Evolutionary conservation across 495 filamentous ascomycete species (phyloP), one percentile per base, ranked within the genome.

Genomic region (Xylaria longipes): DNA sequence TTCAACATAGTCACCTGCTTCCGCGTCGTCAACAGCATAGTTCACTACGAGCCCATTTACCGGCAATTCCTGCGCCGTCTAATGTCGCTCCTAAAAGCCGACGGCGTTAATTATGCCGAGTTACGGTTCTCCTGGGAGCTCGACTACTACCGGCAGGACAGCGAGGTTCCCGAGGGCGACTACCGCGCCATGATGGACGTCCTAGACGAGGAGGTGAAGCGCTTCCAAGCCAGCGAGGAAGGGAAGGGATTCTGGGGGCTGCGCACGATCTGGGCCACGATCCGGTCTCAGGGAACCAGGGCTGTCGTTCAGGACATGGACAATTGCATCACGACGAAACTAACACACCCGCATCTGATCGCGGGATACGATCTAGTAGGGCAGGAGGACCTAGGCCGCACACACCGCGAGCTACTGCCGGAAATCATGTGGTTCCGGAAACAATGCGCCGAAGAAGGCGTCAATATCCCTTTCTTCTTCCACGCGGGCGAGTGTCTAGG

Each of bases 391-490:
- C 75, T 83, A 6, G 94, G 94, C 7, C 86, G 93, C 48, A 84
- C 94, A 1, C 88, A 97, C 11, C 86, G 85, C 35, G 91, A 95
- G 73, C 83, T 97, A 3, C 86, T 94, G 0, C 94, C 95, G 0
- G 87, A 97, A 65, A 81, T 98, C 1, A 94, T 98, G 75, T 97
- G 93, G 93, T 98, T 98, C 84, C 89, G 89, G 45, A 95, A 95
- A 76, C 87, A 88, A 64, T 98, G 95, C 77, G 87, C 87, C 14
- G 87, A 92, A 75, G 90, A 94, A 77, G 89, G 86, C 9, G 86
- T 97, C 37, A 89, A 96, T 29, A 91, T 99, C n/a, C 96, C 96
- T 3, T 97, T 97, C 82, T 96, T 95, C 84, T 95, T 99, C 80
- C 94, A 97, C 75, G 96, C 95, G 3, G 96, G 95, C 37, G 94